Evolutionary conservation across 495 filamentous ascomycete species (phyloP).

Genomic region (Podospora pseudopauciseta): DNA sequence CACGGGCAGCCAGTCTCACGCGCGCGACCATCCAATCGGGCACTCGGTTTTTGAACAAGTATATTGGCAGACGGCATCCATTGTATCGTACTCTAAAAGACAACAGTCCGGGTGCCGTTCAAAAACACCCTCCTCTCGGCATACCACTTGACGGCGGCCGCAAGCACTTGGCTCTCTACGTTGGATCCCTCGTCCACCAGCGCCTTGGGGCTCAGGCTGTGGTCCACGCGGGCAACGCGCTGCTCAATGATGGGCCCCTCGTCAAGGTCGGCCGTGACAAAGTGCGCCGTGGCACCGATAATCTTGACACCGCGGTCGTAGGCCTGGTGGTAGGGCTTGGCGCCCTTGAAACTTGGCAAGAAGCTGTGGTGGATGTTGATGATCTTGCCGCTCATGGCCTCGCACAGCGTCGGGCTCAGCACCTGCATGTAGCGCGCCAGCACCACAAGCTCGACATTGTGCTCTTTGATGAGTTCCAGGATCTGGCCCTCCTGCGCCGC

Average conservation of each 20-base stretch:
- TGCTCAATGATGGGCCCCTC: slow-evolving; percentile 80
- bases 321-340: slow-evolving; percentile 78
- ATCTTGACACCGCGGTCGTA: slow-evolving; percentile 77
- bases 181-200: slow-evolving; percentile 70
- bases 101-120: slow-evolving; percentile 70
- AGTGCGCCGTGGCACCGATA: slow-evolving; percentile 72
- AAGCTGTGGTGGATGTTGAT: slow-evolving; percentile 84
- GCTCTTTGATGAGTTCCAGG: slow-evolving; percentile 58
- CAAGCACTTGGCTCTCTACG: slow-evolving; percentile 70
- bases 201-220: slow-evolving; percentile 65
- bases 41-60: neutral
- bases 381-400: slow-evolving; percentile 67
- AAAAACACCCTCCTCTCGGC: slow-evolving; percentile 67
- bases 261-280: slow-evolving; percentile 71
- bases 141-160: slow-evolving; percentile 69
- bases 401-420: slow-evolving; percentile 64
- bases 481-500: slow-evolving; percentile 61
- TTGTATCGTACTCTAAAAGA: slow-evolving; percentile 46
- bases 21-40: neutral
- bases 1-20: too few relatives aligned
- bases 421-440: slow-evolving; percentile 83
- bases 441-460: slow-evolving; percentile 68
- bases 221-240: slow-evolving; percentile 64
- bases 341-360: slow-evolving; percentile 75
- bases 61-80: neutral